Evolutionary conservation across 2,329 filamentous ascomycete genomes (phyloP).

Genomic region (Scolecobasidium constrictum): DNA sequence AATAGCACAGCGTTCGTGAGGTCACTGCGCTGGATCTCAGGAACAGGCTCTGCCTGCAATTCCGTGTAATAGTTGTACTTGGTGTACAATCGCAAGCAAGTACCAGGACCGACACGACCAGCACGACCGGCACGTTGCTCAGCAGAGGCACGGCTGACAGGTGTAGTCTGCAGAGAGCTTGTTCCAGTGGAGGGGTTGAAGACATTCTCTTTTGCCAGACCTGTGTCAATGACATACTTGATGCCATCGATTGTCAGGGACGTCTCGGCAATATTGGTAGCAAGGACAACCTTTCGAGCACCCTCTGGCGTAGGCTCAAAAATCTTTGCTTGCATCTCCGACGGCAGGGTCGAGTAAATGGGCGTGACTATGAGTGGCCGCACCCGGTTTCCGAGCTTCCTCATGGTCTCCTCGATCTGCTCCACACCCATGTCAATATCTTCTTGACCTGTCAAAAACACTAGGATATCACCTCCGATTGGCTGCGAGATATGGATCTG

Average conservation of each 20-base stretch:
- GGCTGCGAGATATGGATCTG: constrained; percentile 87
- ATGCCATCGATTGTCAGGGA: constrained; percentile 93
- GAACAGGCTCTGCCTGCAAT: constrained; percentile 81
- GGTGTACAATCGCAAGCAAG: constrained; percentile 88
- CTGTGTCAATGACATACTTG: constrained; percentile 89
- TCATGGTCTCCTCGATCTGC: constrained; percentile 72
- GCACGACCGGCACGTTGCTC: constrained; percentile 90
- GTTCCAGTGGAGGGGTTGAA: constrained; percentile 89
- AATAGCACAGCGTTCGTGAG: constrained; percentile 74
- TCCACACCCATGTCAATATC: constrained; percentile 86
- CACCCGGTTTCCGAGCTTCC: constrained; percentile 74
- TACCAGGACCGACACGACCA: constrained; percentile 82
- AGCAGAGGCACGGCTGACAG: constrained; percentile 82
- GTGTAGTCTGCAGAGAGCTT: constrained; percentile 82
- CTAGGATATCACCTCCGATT: constrained; percentile 70
- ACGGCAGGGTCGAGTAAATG: constrained; percentile 88
- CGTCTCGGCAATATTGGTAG: constrained; percentile 96
- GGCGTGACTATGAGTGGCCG: constrained; percentile 84
- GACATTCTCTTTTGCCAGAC: constrained; percentile 90
- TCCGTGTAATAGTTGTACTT: constrained; percentile 93
- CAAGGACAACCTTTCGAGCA: constrained; percentile 81
- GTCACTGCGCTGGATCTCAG: constrained; percentile 87
- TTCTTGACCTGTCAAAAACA: constrained; percentile 92
- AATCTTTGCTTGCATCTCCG: constrained; percentile 83
- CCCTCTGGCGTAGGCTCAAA: constrained; percentile 85